Evolutionary conservation across 2,329 filamentous ascomycete species (phyloP).

Genomic region (Colletotrichum lupini): DNA sequence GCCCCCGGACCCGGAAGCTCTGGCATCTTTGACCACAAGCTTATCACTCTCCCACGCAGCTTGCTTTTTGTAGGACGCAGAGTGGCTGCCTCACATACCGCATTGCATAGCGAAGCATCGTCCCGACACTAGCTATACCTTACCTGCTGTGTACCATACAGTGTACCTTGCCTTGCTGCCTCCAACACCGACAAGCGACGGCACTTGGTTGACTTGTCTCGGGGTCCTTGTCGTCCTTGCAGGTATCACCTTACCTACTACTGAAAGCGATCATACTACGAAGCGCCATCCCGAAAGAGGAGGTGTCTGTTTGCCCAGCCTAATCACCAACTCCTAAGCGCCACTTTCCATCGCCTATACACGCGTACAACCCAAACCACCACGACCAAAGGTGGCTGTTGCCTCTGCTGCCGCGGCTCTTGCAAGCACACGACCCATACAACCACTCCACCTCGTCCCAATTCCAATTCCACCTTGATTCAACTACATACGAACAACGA

Average conservation of each 20-base stretch:
- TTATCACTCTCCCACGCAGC: slow-evolving; percentile 25
- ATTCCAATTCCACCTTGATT: slow-evolving; percentile 28
- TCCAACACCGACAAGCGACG: slow-evolving; percentile 16
- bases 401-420: slow-evolving; percentile 29
- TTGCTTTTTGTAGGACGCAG: slow-evolving; percentile 21
- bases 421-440: slow-evolving; percentile 29
- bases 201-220: slow-evolving; percentile 9
- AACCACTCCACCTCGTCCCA: slow-evolving; percentile 33
- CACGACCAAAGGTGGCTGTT: slow-evolving; percentile 17
- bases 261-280: slow-evolving; percentile 29
- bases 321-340: slow-evolving; percentile 30
- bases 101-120: slow-evolving; percentile 14
- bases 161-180: neutral
- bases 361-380: slow-evolving; percentile 31
- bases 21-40: slow-evolving; percentile 36
- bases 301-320: slow-evolving; percentile 22
- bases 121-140: neutral
- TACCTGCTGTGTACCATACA: neutral
- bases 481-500: slow-evolving; percentile 31
- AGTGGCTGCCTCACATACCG: slow-evolving; percentile 22
- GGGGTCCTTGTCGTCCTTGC: slow-evolving; percentile 18
- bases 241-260: too few relatives aligned
- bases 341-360: slow-evolving; percentile 27
- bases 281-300: slow-evolving; percentile 34
- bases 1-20: slow-evolving; percentile 36